These are phyloP conservation scores for Aspergillus ibericus DNA, from an alignment of 2,329 filamentous ascomycete species.

Conservation along the genomic window DNA sequence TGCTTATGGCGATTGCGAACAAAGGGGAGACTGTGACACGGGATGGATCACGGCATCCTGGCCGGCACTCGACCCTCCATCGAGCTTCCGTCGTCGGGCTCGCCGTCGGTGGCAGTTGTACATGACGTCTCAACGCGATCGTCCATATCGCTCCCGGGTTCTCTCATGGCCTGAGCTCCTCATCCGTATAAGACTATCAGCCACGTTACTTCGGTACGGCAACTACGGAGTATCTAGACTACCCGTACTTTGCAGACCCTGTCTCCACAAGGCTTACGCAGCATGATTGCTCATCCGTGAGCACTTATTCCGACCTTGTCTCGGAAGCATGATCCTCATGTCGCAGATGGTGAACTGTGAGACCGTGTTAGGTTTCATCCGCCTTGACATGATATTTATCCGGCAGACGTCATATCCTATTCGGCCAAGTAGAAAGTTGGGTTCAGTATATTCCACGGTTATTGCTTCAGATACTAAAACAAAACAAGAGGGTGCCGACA, in stretches of 20 bases:
- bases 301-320: not conserved
- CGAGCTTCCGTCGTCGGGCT: no score
- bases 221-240: not conserved
- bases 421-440: no score
- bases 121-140: conserved; percentile 3
- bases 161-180: not conserved
- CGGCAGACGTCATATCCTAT: no score
- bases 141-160: not conserved
- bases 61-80: not conserved
- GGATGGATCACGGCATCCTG: not conserved
- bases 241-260: not conserved
- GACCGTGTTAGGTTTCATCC: no score
- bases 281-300: not conserved
- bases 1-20: not conserved
- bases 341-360: no score
- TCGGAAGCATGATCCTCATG: no score
- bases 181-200: not conserved
- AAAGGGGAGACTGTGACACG: not conserved
- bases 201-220: not conserved
- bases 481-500: no score
- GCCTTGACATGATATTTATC: no score
- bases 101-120: not conserved
- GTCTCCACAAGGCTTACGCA: not conserved
- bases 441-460: no score
- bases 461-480: no score